These are phyloP conservation scores for Rhodotorula sp. DNA, from an alignment of 1,284 basidiomycete species.

Conservation along the genomic window DNA sequence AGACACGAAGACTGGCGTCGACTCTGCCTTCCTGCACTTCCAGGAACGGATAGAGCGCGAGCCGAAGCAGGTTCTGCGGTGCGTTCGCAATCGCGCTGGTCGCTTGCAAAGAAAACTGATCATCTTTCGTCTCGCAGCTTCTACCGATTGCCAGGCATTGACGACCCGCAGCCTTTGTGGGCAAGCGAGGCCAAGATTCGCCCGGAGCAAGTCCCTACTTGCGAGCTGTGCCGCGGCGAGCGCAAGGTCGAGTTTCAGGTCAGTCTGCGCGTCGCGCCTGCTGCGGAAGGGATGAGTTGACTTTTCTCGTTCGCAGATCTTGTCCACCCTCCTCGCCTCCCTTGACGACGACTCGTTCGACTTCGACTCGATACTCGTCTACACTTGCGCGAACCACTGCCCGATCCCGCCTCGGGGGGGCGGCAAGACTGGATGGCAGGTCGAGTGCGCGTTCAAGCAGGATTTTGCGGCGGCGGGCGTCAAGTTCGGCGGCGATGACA, in stretches of 20 bases:
- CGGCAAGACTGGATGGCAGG: slow-evolving; percentile 27
- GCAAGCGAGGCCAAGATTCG: slow-evolving; percentile 14
- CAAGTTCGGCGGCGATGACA: slow-evolving; percentile 11
- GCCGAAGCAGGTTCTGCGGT: slow-evolving; percentile 38
- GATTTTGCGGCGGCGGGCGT: slow-evolving; percentile 33
- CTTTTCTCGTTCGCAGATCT: slow-evolving; percentile 8
- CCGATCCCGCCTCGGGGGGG: slow-evolving; percentile 16
- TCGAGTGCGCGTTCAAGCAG: slow-evolving; percentile 31
- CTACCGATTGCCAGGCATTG: slow-evolving; percentile 36
- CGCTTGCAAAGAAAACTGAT: neutral
- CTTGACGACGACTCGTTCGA: slow-evolving; percentile 28
- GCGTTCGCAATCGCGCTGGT: neutral
- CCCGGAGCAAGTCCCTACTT: slow-evolving; percentile 18
- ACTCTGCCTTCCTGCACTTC: slow-evolving; percentile 34
- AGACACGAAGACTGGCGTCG: slow-evolving; percentile 35
- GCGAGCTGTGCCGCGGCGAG: slow-evolving; percentile 29
- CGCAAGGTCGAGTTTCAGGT: slow-evolving; percentile 40
- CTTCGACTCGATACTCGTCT: slow-evolving; percentile 38
- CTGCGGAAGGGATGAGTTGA: no score
- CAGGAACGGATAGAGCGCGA: slow-evolving; percentile 38
- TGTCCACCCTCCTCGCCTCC: slow-evolving; percentile 33
- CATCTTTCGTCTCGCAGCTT: slow-evolving; percentile 10
- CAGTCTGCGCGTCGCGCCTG: neutral
- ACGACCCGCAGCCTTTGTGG: slow-evolving; percentile 34
- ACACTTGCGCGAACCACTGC: slow-evolving; percentile 35